A percentile compares a stretch with the other conserved stretches of the same genome.
These are phyloP conservation scores for Aspergillus sp. DNA, from an alignment of 2,329 filamentous ascomycete species.

Conservation along the genomic window DNA sequence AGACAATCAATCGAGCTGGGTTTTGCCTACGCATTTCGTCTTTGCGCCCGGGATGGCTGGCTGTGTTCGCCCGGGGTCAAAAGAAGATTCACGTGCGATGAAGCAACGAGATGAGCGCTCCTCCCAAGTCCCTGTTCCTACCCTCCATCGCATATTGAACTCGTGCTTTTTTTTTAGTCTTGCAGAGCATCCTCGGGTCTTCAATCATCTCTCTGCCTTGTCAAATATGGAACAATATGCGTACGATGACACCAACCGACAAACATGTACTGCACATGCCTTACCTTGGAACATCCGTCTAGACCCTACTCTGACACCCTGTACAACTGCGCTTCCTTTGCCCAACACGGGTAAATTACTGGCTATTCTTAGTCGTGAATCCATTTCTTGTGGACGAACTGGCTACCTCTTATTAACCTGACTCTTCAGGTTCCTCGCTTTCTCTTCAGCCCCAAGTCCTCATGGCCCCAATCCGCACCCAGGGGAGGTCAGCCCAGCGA, in stretches of 20 bases:
- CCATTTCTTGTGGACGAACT: not conserved
- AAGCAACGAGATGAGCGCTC: not conserved
- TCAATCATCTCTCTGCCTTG: not conserved
- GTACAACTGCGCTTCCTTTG: not conserved
- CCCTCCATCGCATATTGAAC: too few species aligned
- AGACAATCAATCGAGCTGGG: not conserved
- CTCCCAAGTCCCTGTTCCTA: not conserved
- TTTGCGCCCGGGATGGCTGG: not conserved
- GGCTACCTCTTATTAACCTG: not conserved
- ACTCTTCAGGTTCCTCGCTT: not conserved
- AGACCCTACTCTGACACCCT: not conserved
- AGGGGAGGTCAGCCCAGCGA: not conserved
- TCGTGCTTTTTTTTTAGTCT: too few species aligned
- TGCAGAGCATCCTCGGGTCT: too few species aligned
- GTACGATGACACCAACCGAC: not conserved
- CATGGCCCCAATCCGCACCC: too few species aligned
- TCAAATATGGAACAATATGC: not conserved
- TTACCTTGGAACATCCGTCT: not conserved
- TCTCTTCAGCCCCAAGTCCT: not conserved
- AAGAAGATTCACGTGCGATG: not conserved
- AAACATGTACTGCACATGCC: not conserved
- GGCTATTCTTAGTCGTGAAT: not conserved
- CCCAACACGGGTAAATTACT: not conserved
- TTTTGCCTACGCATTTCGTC: not conserved
- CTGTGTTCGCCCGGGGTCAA: not conserved